Evolutionary conservation across 192 early-diverging fungal species (phyloP), one percentile per base, ranked within the genome.

Genomic region (Backusella westeae): DNA sequence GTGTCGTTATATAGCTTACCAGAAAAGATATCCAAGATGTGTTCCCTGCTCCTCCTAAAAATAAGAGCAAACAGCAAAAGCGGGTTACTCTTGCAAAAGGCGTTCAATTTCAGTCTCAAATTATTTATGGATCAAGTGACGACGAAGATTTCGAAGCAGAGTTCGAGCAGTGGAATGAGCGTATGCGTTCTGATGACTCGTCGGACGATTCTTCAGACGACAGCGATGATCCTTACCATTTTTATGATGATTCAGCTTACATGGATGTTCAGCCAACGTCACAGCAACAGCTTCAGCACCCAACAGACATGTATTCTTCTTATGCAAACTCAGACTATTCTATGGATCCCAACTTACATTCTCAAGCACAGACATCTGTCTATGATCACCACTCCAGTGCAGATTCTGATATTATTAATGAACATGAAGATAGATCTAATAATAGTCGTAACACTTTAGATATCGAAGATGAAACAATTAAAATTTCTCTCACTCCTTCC

Each of bases 401-500:
- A 42, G 70, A 71, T 71, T 71, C 70, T 5, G 70, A 73, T 63
- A 63, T 73, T 32, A 73, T 73, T 23, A 73, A 65, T 65, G 56
- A 73, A 34, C 21, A 34, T 21, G 53, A 46, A 44, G 75, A 68
- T n/a, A 19, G 35, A 36, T 35, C 19, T 36, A 68, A 68, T 35
- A 35, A 68, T 36, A 68, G 15, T 68, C 46, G 32, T 32, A 23
- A 79, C 49, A 67, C 73, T 26, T 29, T 68, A 23, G 69, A 21
- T 12, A 42, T 71, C 12, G 74, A 75, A 26, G 74, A 77, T 36
- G 86, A 87, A 70, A 85, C 86, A 0, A 85, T 85, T 53, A 86
- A 86, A 73, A 85, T 88, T 26, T 88, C 87, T 3, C 76, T 88
- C 15, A 88, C 87, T 14, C 87, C 87, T 0, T 78, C 81, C 4